Evolutionary conservation across 768 basidiomycete species (phyloP).

Genomic region (Lactarius vividus): DNA sequence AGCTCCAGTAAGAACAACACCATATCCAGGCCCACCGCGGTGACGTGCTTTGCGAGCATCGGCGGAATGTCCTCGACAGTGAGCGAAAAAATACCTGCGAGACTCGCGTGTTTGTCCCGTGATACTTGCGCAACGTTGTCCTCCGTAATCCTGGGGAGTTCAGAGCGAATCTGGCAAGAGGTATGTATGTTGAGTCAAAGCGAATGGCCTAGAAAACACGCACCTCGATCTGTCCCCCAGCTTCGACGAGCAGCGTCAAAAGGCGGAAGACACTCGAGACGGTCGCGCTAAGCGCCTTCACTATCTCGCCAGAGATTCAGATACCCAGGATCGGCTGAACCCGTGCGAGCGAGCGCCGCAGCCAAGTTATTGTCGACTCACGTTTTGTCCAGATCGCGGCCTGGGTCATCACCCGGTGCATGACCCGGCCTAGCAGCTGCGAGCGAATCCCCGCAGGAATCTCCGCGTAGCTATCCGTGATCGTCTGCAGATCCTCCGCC

Average conservation of each 20-base stretch:
- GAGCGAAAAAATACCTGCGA: slow-evolving; percentile 16
- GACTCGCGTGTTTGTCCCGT: slow-evolving; percentile 13
- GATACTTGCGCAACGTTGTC: slow-evolving; percentile 19
- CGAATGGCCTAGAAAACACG: background rate
- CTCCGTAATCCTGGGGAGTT: slow-evolving; percentile 18
- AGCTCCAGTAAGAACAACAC: slow-evolving; percentile 11
- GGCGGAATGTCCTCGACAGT: slow-evolving; percentile 21
- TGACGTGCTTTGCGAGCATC: background rate
- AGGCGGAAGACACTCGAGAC: slow-evolving; percentile 15
- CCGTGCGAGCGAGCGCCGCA: background rate
- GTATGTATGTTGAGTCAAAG: background rate
- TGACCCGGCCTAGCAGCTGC: slow-evolving; percentile 18
- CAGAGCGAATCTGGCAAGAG: background rate
- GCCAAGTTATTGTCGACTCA: background rate
- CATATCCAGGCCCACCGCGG: slow-evolving; percentile 10
- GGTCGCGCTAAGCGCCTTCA: slow-evolving; percentile 19
- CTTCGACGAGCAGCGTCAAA: slow-evolving; percentile 12
- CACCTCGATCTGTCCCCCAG: slow-evolving; percentile 17
- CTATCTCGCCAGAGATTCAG: slow-evolving; percentile 4
- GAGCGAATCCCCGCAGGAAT: slow-evolving; percentile 23
- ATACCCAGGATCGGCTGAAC: background rate
- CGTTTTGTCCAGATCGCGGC: slow-evolving; percentile 25
- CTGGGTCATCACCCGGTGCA: slow-evolving; percentile 16
- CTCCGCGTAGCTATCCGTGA: slow-evolving; percentile 20
- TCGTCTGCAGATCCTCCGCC: slow-evolving; percentile 10